These are phyloP conservation scores for Grammothele lineata DNA, from an alignment of 768 basidiomycete genomes.

Conservation along the genomic window DNA sequence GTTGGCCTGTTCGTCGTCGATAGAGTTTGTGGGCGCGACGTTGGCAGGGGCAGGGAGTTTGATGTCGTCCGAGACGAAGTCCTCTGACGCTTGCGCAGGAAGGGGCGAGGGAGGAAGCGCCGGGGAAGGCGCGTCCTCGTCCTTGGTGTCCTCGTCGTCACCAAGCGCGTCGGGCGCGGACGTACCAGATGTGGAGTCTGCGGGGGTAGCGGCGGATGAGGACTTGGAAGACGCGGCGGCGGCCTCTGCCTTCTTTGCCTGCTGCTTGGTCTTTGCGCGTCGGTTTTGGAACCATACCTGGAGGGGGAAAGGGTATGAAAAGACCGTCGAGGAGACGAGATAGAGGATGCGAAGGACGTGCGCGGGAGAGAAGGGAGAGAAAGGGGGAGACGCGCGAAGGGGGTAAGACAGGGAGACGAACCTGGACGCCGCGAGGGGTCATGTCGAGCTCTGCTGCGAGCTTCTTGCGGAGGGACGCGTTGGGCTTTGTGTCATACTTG, in stretches of 20 bases:
- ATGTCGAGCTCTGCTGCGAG: constrained; percentile 84
- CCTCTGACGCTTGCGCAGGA: constrained; percentile 4
- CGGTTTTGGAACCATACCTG: constrained; percentile 93
- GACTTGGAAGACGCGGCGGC: not conserved
- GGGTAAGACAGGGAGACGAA: constrained; percentile 33
- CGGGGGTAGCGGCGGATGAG: not conserved
- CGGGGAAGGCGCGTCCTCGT: constrained; percentile 3
- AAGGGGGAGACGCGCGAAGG: not conserved
- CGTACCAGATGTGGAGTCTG: not conserved
- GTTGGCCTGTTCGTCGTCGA: constrained; percentile 5
- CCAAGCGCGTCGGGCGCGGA: not conserved
- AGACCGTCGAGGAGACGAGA: constrained; percentile 1
- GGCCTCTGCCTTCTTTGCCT: constrained; percentile 42
- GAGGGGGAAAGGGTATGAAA: not conserved
- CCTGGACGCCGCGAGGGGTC: constrained; percentile 94
- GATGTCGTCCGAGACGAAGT: not conserved
- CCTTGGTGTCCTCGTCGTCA: constrained; percentile 4
- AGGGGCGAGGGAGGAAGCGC: constrained; percentile 5
- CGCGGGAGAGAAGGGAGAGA: not conserved
- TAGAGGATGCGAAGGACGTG: not conserved
- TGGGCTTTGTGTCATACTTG: constrained; percentile 87
- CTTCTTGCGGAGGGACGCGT: constrained; percentile 70
- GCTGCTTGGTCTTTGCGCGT: constrained; percentile 80
- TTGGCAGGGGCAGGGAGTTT: not conserved
- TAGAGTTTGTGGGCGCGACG: not conserved